Evolutionary conservation across 2,329 filamentous ascomycete species (phyloP).

Genomic region (Cladophialophora carrionii): DNA sequence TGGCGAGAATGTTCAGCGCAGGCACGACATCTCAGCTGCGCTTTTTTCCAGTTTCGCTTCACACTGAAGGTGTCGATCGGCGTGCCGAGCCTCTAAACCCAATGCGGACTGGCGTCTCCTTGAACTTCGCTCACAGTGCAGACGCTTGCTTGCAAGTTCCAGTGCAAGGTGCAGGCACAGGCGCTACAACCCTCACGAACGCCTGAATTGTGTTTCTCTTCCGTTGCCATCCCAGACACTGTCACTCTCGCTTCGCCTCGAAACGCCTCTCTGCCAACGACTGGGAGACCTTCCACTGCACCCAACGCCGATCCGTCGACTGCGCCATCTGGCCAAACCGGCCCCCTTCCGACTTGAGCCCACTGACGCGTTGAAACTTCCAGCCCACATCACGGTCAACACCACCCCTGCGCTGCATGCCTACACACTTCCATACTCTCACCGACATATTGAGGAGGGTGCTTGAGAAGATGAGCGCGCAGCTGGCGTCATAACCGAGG

Average conservation of each 20-base stretch:
- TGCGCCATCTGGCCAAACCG: slow-evolving; percentile 17
- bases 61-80: slow-evolving; percentile 12
- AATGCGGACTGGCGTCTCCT: slow-evolving; percentile 10
- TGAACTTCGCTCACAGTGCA: slow-evolving; percentile 15
- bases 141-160: slow-evolving; percentile 14
- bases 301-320: slow-evolving; percentile 11
- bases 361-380: slow-evolving; percentile 29
- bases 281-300: not conserved
- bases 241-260: not conserved
- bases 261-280: not conserved
- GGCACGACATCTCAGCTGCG: slow-evolving; percentile 3
- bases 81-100: slow-evolving; percentile 15
- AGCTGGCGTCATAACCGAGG: slow-evolving; percentile 33
- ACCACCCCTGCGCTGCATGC: slow-evolving; percentile 19
- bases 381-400: slow-evolving; percentile 18
- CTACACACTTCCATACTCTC: slow-evolving; percentile 1
- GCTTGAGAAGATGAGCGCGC: slow-evolving; percentile 35
- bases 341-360: slow-evolving; percentile 29
- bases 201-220: not conserved
- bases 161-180: slow-evolving; percentile 13
- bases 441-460: slow-evolving; percentile 22
- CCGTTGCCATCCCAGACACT: not conserved
- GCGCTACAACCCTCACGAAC: slow-evolving; percentile 7
- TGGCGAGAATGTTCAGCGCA: slow-evolving; percentile 14
- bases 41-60: slow-evolving; percentile 9